Conservation (phyloP, 495 filamentous ascomycete species). For the Tetracladium marchalianum region DNA sequence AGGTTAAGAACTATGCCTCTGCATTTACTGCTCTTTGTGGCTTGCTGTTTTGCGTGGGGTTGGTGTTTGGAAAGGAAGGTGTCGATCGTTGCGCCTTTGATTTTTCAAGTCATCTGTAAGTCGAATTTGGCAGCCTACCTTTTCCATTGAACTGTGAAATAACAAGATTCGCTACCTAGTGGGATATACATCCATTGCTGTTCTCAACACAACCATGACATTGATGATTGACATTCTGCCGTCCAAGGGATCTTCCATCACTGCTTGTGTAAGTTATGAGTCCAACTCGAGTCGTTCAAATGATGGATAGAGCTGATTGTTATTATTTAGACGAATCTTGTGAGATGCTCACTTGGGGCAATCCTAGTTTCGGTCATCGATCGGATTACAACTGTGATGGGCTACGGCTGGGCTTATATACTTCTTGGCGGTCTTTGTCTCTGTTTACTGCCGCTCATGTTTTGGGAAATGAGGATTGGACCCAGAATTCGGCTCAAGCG, state of each 20-base stretch:
- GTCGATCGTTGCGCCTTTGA: conserved; percentile 21
- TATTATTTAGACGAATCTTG: neutral
- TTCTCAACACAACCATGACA: conserved; percentile 27
- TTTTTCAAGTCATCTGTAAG: neutral
- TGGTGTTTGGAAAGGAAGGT: conserved; percentile 24
- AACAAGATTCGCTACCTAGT: conserved; percentile 12
- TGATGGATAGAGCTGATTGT: too few species aligned
- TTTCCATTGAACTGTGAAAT: conserved; percentile 6
- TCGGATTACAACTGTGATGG: neutral
- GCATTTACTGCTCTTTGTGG: conserved; percentile 24
- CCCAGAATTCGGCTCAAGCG: too few species aligned
- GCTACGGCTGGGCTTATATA: neutral
- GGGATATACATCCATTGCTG: conserved; percentile 30
- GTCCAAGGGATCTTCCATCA: conserved; percentile 25
- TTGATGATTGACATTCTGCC: conserved; percentile 33
- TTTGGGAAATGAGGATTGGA: neutral
- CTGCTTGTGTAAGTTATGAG: conserved; percentile 13
- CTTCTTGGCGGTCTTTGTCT: neutral
- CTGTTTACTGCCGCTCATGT: neutral
- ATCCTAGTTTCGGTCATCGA: neutral
- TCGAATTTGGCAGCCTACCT: too few species aligned
- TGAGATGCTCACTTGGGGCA: neutral
- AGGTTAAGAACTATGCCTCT: conserved; percentile 28
- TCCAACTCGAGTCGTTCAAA: neutral
- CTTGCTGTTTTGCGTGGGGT: conserved; percentile 28